Evolutionary conservation across 768 basidiomycete species (phyloP), one percentile per base, ranked within the genome.

Genomic region (Daedaleopsis nitida): DNA sequence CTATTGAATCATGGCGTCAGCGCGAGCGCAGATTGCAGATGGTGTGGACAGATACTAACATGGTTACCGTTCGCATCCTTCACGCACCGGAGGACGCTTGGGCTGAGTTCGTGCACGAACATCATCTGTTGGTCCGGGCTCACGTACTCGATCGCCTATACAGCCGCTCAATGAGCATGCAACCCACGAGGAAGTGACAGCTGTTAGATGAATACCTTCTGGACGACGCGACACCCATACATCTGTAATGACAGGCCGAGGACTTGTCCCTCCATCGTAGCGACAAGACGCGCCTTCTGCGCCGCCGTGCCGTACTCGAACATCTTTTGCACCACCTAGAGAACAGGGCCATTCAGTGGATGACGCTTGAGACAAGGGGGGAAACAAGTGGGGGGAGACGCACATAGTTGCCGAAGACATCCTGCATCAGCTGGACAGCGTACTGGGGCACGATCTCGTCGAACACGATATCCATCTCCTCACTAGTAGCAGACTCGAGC

Each of bases 351-450:
- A 13, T n/a, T 49, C 8, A 49, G 23, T 9, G 14, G 17, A 23
- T 16, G 4, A 27, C 5, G 47, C 19, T 47, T 23, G 13, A 38
- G 32, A 39, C 23, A 11, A 43, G n/a, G 35, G n/a, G 35, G 49
- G 42, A 21, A 24, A 42, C 45, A 11, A 42, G 17, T 12, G n/a
- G n/a, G n/a, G 13, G 19, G 24, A 24, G 24, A 76, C 89, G 66
- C 71, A 93, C 91, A 77, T 97, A 98, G 78, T 98, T 98, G 58
- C 96, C 96, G 71, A 96, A 98, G 48, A 97, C 91, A 70, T 97
- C 94, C 68, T 88, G 89, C 62, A 95, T 89, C 56, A 98, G 81
- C 55, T 87, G 83, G 50, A 94, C 73, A 5, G 86, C 81, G 68
- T 89, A 86, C 45, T 82, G 74, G 23, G 94, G 92, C 21, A 92